Conservation (phyloP, 352 stramenopile genomes). For the Pythium dissotocum region DNA sequence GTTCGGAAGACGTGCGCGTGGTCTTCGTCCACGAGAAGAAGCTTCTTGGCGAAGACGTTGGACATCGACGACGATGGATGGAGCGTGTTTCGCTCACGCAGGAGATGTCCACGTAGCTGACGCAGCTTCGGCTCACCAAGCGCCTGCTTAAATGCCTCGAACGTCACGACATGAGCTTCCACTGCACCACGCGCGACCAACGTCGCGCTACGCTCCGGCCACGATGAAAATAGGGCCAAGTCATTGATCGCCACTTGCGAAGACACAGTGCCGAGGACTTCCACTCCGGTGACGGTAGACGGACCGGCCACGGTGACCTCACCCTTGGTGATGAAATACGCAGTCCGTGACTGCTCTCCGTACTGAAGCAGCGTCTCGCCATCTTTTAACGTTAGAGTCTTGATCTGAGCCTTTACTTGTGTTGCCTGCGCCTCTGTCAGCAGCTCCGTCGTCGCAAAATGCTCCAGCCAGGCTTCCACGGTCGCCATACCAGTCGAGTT, state of each 20-base stretch:
- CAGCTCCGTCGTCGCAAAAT: constrained; percentile 14
- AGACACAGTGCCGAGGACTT: constrained; percentile 29
- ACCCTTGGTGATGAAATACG: constrained; percentile 51
- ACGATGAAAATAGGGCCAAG: constrained; percentile 50
- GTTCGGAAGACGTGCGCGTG: constrained; percentile 55
- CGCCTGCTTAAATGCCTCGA: constrained; percentile 34
- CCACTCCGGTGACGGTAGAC: constrained; percentile 39
- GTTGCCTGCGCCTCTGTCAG: constrained; percentile 16
- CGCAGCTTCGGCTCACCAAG: constrained; percentile 37
- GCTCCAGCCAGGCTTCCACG: constrained; percentile 28
- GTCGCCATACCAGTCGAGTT: constrained; percentile 31
- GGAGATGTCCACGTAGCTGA: constrained; percentile 40
- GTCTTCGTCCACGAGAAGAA: constrained; percentile 20
- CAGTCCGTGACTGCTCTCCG: constrained; percentile 39
- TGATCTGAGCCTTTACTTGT: constrained; percentile 17
- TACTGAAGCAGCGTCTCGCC: constrained; percentile 41
- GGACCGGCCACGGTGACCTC: constrained; percentile 47
- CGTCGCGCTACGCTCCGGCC: constrained; percentile 37
- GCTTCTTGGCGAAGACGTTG: not conserved
- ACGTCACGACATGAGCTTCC: constrained; percentile 41
- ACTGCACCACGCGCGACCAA: constrained; percentile 44
- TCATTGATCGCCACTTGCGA: constrained; percentile 49
- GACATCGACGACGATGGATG: not conserved
- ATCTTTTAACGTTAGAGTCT: constrained; percentile 22
- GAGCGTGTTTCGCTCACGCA: constrained; percentile 29